Evolutionary conservation across 164 flowering plant genomes (phyloP).

Genomic region (Chimonanthus salicifolius): DNA sequence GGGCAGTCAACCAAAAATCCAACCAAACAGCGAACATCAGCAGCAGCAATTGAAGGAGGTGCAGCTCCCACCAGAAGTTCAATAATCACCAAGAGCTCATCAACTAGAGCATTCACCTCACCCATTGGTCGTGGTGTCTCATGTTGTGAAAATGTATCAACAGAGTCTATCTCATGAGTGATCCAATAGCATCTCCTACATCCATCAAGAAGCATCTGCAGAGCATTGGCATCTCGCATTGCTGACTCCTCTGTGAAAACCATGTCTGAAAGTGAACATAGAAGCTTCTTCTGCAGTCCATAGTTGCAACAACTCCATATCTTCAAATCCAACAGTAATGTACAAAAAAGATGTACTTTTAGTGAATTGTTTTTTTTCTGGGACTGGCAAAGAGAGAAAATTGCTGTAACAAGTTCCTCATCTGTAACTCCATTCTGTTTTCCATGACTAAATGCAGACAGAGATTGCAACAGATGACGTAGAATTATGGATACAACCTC

Average conservation of each 20-base stretch:
- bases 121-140: slow-evolving; percentile 66
- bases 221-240: slow-evolving; percentile 95
- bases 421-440: slow-evolving; percentile 65
- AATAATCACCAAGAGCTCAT: slow-evolving; percentile 87
- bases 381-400: slow-evolving; percentile 86
- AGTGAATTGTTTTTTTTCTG: slow-evolving; percentile 68
- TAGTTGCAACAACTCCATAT: slow-evolving; percentile 96
- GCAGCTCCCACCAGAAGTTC: slow-evolving; percentile 88
- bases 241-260: slow-evolving; percentile 92
- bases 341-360: slow-evolving; percentile 84
- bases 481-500: slow-evolving; percentile 78
- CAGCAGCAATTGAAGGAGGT: slow-evolving; percentile 66
- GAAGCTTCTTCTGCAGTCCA: slow-evolving; percentile 92
- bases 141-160: slow-evolving; percentile 57
- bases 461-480: slow-evolving; percentile 59
- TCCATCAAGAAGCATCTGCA: slow-evolving; percentile 97
- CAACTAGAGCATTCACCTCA: slow-evolving; percentile 94
- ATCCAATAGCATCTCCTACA: slow-evolving; percentile 98
- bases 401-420: slow-evolving; percentile 94
- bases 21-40: slow-evolving; percentile 73
- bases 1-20: slow-evolving; percentile 92
- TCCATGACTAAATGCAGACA: slow-evolving; percentile 61
- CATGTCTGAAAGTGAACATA: slow-evolving; percentile 97
- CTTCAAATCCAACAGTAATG: slow-evolving; percentile 78
- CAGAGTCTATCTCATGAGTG: slow-evolving; percentile 74